Evolutionary conservation across 768 basidiomycete genomes (phyloP).

Genomic region (Pulveroboletus sp.): DNA sequence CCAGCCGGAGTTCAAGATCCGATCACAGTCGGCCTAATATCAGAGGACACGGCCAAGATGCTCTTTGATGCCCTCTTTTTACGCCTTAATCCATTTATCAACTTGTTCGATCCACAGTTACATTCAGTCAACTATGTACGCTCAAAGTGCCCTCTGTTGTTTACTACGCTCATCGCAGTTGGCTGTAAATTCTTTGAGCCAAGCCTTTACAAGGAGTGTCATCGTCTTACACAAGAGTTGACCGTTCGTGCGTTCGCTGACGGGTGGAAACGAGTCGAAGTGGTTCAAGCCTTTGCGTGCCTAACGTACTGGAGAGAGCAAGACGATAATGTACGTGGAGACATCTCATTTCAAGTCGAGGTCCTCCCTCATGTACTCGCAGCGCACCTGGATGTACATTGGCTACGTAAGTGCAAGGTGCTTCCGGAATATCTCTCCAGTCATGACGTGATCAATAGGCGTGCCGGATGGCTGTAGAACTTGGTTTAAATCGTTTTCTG

Average conservation of each 20-base stretch:
- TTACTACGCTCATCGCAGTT: conserved; percentile 79
- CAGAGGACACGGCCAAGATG: conserved; percentile 62
- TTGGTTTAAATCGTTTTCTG: conserved; percentile 70
- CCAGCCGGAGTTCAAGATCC: conserved; percentile 55
- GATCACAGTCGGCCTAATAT: conserved; percentile 63
- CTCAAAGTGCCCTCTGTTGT: conserved; percentile 73
- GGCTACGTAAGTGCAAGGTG: conserved; percentile 57
- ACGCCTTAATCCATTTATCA: conserved; percentile 85
- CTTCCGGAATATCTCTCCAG: not conserved
- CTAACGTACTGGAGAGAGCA: conserved; percentile 89
- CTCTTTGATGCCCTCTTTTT: conserved; percentile 77
- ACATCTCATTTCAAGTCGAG: not conserved
- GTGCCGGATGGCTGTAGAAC: conserved; percentile 83
- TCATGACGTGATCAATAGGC: conserved; percentile 42
- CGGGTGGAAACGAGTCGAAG: conserved; percentile 77
- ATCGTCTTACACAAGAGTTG: conserved; percentile 67
- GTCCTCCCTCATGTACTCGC: conserved; percentile 15
- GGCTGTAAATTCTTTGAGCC: conserved; percentile 81
- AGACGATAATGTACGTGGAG: conserved; percentile 62
- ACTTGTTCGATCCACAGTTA: conserved; percentile 81
- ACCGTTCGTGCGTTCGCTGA: conserved; percentile 76
- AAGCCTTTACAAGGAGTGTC: conserved; percentile 59
- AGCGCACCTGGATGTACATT: conserved; percentile 86
- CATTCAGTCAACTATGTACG: conserved; percentile 81
- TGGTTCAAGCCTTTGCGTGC: conserved; percentile 85